A percentile compares a stretch with the other conserved stretches of the same genome.
Evolutionary conservation across 176 grass and related monocot genomes (phyloP).

Genomic region (Puya raimondii): DNA sequence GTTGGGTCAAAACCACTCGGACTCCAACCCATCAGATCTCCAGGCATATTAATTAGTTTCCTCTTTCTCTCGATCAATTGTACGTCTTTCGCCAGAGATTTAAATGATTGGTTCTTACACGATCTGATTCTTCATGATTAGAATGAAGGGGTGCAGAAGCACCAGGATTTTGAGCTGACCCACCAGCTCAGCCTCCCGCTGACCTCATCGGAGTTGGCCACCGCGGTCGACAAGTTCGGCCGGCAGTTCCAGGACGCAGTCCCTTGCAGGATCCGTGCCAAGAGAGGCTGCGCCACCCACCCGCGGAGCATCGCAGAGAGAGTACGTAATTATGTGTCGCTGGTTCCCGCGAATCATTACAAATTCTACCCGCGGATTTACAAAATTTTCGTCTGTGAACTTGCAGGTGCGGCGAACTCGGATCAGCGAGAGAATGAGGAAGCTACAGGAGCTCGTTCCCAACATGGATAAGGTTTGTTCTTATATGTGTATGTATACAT

Average conservation of each 20-base stretch:
- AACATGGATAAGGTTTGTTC: conserved; percentile 93
- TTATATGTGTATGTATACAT: background rate
- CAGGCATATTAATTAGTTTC: too few relatives aligned
- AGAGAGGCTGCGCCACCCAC: conserved; percentile 90
- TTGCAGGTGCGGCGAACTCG: conserved; percentile 80
- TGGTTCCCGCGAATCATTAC: background rate
- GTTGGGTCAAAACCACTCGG: too few relatives aligned
- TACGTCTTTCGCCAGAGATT: too few relatives aligned
- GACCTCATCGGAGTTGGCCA: conserved; percentile 63
- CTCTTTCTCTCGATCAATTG: too few relatives aligned
- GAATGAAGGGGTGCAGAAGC: conserved; percentile 22
- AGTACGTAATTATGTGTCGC: conserved; percentile 22
- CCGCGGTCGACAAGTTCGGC: conserved; percentile 62
- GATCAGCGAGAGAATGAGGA: conserved; percentile 95
- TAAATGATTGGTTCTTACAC: too few relatives aligned
- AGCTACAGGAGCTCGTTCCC: conserved; percentile 90
- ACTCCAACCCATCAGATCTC: too few relatives aligned
- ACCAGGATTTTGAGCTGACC: conserved; percentile 25
- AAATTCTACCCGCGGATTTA: background rate
- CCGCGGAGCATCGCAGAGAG: conserved; percentile 95
- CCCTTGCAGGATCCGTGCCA: conserved; percentile 89
- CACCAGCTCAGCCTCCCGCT: conserved; percentile 87
- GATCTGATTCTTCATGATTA: background rate
- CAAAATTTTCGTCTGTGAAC: background rate
- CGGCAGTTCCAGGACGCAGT: conserved; percentile 92